These are phyloP conservation scores for Boeremia exigua DNA, from an alignment of 2,329 filamentous ascomycete genomes.

Conservation along the genomic window DNA sequence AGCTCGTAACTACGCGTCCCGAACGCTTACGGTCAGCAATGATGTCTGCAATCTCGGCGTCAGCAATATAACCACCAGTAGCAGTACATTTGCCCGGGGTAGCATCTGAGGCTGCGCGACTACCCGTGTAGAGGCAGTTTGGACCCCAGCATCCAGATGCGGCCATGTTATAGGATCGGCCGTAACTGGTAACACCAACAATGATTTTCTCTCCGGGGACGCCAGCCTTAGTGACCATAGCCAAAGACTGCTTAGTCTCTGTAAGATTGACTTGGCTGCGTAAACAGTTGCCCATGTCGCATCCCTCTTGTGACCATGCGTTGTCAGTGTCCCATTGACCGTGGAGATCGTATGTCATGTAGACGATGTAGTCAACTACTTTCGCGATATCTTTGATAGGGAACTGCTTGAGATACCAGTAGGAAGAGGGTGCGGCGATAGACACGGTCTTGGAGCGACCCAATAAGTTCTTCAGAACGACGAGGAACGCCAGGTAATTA, in stretches of 20 bases:
- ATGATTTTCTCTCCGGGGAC: constrained; percentile 39
- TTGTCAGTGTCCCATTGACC: constrained; percentile 52
- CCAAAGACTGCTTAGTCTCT: constrained; percentile 42
- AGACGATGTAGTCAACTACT: constrained; percentile 38
- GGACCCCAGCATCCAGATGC: constrained; percentile 38
- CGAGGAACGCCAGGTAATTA: too few relatives aligned
- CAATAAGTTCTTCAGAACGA: too few relatives aligned
- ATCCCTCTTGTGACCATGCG: constrained; percentile 34
- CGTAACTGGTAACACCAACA: constrained; percentile 46
- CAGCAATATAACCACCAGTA: constrained; percentile 49
- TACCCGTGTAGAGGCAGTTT: constrained; percentile 46
- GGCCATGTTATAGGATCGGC: constrained; percentile 45
- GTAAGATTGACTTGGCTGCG: constrained; percentile 32
- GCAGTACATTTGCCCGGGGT: constrained; percentile 46
- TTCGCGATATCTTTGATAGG: constrained; percentile 30
- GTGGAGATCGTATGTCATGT: constrained; percentile 46
- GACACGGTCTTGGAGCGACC: too few relatives aligned
- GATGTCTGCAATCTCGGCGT: constrained; percentile 50
- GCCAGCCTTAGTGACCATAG: constrained; percentile 49
- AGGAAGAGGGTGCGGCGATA: constrained; percentile 39
- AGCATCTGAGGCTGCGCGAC: constrained; percentile 33
- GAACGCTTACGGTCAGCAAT: constrained; percentile 5
- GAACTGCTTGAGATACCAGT: constrained; percentile 38
- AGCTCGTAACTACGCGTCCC: neutral
- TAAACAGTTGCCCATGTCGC: constrained; percentile 35